Evolutionary conservation across 2,329 filamentous ascomycete genomes (phyloP).

Genomic region (Trichoderma guizhouense): DNA sequence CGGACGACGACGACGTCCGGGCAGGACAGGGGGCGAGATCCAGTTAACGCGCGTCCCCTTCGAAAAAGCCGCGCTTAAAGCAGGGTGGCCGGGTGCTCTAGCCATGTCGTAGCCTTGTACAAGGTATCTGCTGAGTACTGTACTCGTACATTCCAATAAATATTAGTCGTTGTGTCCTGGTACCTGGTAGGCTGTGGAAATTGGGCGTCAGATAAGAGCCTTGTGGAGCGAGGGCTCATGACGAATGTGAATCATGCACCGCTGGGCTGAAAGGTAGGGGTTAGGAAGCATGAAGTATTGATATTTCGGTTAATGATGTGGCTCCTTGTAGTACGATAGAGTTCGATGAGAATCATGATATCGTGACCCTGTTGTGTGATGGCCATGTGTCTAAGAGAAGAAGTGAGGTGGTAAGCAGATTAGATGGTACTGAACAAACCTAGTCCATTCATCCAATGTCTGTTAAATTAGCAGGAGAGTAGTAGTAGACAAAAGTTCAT

Average conservation of each 20-base stretch:
- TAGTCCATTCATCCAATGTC: not conserved
- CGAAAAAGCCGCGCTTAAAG: not conserved
- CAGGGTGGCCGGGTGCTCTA: not conserved
- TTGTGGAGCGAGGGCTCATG: not conserved
- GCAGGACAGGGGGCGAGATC: conserved; percentile 3
- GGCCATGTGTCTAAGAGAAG: not conserved
- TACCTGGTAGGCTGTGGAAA: not conserved
- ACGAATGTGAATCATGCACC: not conserved
- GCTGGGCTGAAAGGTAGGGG: not conserved
- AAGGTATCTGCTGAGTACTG: not conserved
- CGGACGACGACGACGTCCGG: not conserved
- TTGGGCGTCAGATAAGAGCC: not conserved
- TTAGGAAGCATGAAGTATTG: not conserved
- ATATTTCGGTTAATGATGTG: not conserved
- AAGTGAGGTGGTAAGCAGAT: not conserved
- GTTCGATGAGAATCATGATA: not conserved
- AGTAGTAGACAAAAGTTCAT: not conserved
- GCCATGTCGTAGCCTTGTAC: conserved; percentile 1
- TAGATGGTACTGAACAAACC: not conserved
- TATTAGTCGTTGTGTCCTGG: not conserved
- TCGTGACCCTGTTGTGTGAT: not conserved
- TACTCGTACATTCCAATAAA: not conserved
- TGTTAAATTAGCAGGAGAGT: not conserved
- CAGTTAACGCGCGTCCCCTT: conserved; percentile 17
- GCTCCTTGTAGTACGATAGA: not conserved